These are phyloP conservation scores for Ceratocystis variospora DNA, from an alignment of 2,329 filamentous ascomycete genomes.

Conservation along the genomic window DNA sequence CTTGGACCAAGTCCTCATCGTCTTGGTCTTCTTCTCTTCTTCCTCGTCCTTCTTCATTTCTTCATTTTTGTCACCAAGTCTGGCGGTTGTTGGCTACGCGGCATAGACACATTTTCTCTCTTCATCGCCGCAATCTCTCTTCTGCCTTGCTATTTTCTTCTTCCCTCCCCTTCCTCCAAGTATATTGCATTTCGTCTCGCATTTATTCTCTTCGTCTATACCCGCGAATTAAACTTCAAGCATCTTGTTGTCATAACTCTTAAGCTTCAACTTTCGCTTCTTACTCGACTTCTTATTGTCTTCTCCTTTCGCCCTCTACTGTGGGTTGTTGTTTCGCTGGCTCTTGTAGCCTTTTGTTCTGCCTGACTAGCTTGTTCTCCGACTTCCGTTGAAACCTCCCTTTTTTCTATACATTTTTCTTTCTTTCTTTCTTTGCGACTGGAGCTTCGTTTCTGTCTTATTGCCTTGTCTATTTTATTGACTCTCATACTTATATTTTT, in stretches of 20 bases:
- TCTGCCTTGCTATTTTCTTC: conserved; percentile 8
- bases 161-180: background rate
- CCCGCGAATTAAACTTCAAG: conserved; percentile 20
- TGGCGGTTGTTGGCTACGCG: conserved; percentile 16
- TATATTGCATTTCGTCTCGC: conserved; percentile 11
- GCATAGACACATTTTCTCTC: conserved; percentile 13
- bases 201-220: conserved; percentile 20
- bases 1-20: conserved; percentile 4
- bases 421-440: background rate
- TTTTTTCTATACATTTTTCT: background rate
- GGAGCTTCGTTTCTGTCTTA: conserved; percentile 5
- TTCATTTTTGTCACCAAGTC: conserved; percentile 14
- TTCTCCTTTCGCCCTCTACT: conserved; percentile 8
- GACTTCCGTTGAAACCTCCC: background rate
- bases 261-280: conserved; percentile 17
- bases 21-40: conserved; percentile 12
- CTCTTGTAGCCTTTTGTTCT: background rate
- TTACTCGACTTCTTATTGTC: conserved; percentile 1
- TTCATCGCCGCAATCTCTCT: conserved; percentile 8
- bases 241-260: conserved; percentile 18
- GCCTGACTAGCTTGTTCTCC: background rate
- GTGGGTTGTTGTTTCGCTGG: background rate
- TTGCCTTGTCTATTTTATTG: conserved; percentile 10
- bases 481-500: conserved; percentile 6
- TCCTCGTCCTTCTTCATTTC: conserved; percentile 13